These are phyloP conservation scores for Xylariaceae sp. DNA, from an alignment of 2,329 filamentous ascomycete species.

Conservation along the genomic window DNA sequence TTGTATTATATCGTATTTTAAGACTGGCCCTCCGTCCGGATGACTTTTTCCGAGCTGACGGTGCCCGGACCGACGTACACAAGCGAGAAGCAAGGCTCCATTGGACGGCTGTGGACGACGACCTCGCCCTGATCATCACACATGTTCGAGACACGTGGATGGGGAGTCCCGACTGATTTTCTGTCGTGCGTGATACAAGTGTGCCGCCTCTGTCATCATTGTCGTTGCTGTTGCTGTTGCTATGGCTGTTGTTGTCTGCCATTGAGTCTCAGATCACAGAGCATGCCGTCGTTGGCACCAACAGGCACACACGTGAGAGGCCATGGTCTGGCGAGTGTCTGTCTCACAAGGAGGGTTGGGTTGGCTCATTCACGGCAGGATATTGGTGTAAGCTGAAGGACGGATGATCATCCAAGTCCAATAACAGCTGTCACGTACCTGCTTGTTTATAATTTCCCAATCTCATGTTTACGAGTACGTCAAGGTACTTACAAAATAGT, in stretches of 20 bases:
- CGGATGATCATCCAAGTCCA: not conserved
- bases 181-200: not conserved
- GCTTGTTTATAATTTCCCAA: not conserved
- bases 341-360: not conserved
- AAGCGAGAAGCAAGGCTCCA: constrained; percentile 1
- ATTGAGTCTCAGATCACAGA: not conserved
- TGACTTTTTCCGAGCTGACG: not conserved
- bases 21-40: not conserved
- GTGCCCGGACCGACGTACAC: not conserved
- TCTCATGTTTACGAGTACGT: not conserved
- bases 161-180: not conserved
- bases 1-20: not conserved
- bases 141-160: constrained; percentile 4
- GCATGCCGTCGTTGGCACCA: not conserved
- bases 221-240: too few species aligned
- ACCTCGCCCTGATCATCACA: constrained; percentile 1
- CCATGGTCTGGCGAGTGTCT: not conserved
- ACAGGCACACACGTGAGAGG: not conserved
- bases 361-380: not conserved
- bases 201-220: not conserved
- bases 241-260: not conserved
- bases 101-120: not conserved
- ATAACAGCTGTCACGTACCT: not conserved
- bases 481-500: too few species aligned
- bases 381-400: not conserved